Evolutionary conservation across 2,329 filamentous ascomycete genomes (phyloP).

Genomic region (Bisporella sp.): DNA sequence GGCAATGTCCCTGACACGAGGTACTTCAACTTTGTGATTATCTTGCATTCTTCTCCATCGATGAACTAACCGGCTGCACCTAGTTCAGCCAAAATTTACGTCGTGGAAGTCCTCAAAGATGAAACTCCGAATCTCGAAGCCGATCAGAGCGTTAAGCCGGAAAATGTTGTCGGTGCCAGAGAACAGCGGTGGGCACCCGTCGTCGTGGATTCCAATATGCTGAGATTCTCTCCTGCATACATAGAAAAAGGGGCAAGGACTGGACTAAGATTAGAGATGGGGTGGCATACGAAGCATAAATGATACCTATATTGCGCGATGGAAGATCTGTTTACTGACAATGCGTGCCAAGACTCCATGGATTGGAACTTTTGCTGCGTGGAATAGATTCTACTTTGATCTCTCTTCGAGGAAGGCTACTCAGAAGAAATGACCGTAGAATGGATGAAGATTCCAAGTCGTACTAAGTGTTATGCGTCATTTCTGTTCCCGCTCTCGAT

Average conservation of each 20-base stretch:
- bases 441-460: no score
- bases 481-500: no score
- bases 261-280: no score
- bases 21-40: conserved; percentile 22
- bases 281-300: no score
- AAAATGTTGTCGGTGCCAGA: conserved; percentile 25
- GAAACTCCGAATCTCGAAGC: conserved; percentile 15
- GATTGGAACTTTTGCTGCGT: no score
- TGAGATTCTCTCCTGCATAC: conserved; percentile 35
- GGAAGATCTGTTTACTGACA: no score
- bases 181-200: conserved; percentile 50
- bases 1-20: conserved; percentile 35
- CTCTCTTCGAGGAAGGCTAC: no score
- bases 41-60: conserved; percentile 29
- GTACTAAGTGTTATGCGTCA: no score
- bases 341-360: no score
- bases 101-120: conserved; percentile 25
- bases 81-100: conserved; percentile 6
- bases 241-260: conserved; percentile 4
- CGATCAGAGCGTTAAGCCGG: background rate
- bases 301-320: no score
- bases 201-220: conserved; percentile 31
- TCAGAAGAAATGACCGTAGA: no score
- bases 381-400: no score
- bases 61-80: conserved; percentile 2